Evolutionary conservation across 768 basidiomycete genomes (phyloP).

Genomic region (Lactarius psammicola): DNA sequence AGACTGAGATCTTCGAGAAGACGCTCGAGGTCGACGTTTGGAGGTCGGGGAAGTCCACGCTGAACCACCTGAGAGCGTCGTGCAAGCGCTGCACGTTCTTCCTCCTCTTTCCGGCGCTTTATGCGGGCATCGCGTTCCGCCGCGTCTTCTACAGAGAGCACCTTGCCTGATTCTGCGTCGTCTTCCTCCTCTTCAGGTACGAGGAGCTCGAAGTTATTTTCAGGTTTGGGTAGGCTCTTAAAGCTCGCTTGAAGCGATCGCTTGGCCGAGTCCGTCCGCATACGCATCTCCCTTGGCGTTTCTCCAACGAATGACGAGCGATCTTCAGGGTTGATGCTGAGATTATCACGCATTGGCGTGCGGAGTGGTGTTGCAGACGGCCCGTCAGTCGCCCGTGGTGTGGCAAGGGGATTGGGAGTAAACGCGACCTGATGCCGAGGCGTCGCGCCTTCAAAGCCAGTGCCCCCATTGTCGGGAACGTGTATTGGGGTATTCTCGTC

Average conservation of each 20-base stretch:
- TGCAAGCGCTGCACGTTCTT: slow-evolving; percentile 76
- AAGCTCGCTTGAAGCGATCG: slow-evolving; percentile 80
- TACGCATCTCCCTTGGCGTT: slow-evolving; percentile 76
- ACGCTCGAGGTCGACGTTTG: slow-evolving; percentile 68
- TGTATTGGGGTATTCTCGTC: slow-evolving; percentile 98
- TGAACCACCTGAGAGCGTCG: slow-evolving; percentile 81
- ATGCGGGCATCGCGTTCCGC: slow-evolving; percentile 84
- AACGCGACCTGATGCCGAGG: slow-evolving; percentile 88
- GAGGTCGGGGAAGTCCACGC: slow-evolving; percentile 79
- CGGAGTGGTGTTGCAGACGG: slow-evolving; percentile 75
- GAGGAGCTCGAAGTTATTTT: slow-evolving; percentile 96
- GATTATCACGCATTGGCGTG: slow-evolving; percentile 91
- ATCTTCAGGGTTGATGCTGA: slow-evolving; percentile 80
- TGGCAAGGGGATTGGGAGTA: slow-evolving; percentile 95
- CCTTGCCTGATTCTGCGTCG: slow-evolving; percentile 37
- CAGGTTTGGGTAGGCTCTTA: slow-evolving; percentile 80
- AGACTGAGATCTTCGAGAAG: slow-evolving; percentile 61
- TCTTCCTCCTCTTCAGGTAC: slow-evolving; percentile 79
- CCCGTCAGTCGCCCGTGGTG: slow-evolving; percentile 52
- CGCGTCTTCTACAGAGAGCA: slow-evolving; percentile 77
- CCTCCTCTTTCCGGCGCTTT: slow-evolving; percentile 64
- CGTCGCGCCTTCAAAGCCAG: slow-evolving; percentile 93
- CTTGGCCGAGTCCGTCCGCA: slow-evolving; percentile 62
- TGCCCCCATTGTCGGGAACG: slow-evolving; percentile 65
- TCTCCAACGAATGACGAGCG: slow-evolving; percentile 53